Base-by-base conservation (phyloP, 441 rosid species). In the Jatropha podagrica region DNA sequence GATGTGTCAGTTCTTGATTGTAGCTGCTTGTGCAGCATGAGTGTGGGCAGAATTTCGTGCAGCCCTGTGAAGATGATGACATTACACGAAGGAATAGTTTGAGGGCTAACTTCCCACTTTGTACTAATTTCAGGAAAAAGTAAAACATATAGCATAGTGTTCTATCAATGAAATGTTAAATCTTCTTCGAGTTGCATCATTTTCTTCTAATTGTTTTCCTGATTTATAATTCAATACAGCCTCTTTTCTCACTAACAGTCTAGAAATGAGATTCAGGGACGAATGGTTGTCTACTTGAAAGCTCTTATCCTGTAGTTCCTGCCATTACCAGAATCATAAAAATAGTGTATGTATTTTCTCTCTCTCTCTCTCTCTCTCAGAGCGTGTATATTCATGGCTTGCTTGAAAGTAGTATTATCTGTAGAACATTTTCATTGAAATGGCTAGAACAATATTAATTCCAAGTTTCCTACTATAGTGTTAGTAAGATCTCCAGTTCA, bases 121-220 rank as follows among this genome's bases (percentile, higher is more conserved):
- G 88, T 90, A 85, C 92, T 86, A 84, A 87, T 88, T 82, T 73
- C 75, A 77, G 85, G 64, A 64, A 71, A 81, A 86, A 81, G 80
- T 68, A 68, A 80, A 81, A 84, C 85, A 77, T 82, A 88, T 81
- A 85, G 84, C 89, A 77, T 83, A 84, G 88, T 76, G 82, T 78
- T 85, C 76, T 78, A 81, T 82, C 75, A 83, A 85, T 85, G 85
- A 85, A 83, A 86, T 86, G 82, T 80, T 85, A 72, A 72, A 75
- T 64, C 81, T 65, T 78, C 78, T 77, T 72, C 66, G 79, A 79
- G 86, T 83, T 77, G 82, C 74, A 62, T 71, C 78, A 52, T 77
- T 68, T 68, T 78, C 73, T 55, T 69, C 71, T 67, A 60, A 64
- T 78, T 79, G 72, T 74, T 79, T 72, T 63, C 59, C 62, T 54